Base-by-base conservation (phyloP, 345 rosid species). In the Lepidium africanum region DNA sequence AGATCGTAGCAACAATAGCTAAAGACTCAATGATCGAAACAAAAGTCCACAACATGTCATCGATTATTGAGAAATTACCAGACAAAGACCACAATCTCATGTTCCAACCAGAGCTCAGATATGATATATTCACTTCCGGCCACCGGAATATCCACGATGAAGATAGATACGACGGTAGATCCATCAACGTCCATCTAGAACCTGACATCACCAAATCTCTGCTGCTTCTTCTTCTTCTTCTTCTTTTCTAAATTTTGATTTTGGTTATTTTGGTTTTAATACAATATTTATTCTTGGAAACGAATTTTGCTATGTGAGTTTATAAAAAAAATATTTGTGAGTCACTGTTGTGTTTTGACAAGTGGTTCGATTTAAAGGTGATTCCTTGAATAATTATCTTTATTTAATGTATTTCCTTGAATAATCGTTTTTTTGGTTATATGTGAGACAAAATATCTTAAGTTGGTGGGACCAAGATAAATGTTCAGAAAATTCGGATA, bases 11-110 rank as follows among this genome's bases (percentile, higher is more conserved):
- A 14, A 58, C 83, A 38, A 91, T 76, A 59, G 85, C 90, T 16
- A 91, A 65, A 8, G 97, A 85, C 69, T 91, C 97, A 21, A 91
- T 17, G 38, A 82, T 80, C 7, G 84, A 81, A 23, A 85, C 74
- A 11, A 87, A 67, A 41, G 74, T 76, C 96, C 97, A 91, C 69
- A 89, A 49, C 27, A 87, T 71, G 30, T 91, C 89, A 66, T 91
- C 94, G 5, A 92, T 47, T 10, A 90, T 63, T 3, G 85, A 83
- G 48, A 91, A 77, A 10, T 81, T 82, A 67, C 49, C 71, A 15
- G 76, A 65, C 53, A 72, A 35, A 14, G 76, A 71, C 47, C 79
- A 51, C 82, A 75, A 70, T 57, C 80, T 67, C 59, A 65, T 49
- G 65, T 70, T 76, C 82, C 79, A 77, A 23, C 79, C 84, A 2